Evolutionary conservation across 2,329 filamentous ascomycete genomes (phyloP).

Genomic region (Paecilomyces niveus): DNA sequence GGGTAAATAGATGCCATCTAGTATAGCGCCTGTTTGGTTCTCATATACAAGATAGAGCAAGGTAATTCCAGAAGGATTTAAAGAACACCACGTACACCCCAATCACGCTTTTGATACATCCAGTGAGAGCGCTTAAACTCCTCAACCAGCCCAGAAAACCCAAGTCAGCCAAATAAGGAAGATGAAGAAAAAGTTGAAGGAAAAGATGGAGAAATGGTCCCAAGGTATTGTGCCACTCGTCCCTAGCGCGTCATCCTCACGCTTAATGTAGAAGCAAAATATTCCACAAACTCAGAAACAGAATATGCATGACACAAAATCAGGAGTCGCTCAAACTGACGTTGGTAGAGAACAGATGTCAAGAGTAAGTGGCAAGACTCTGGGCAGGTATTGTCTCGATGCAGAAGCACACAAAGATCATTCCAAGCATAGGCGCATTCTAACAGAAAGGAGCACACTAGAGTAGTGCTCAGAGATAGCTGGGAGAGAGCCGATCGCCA

Average conservation of each 20-base stretch:
- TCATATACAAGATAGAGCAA: conserved; percentile 3
- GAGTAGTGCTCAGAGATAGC: not conserved
- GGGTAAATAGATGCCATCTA: not conserved
- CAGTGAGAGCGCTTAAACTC: conserved; percentile 6
- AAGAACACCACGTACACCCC: conserved; percentile 1
- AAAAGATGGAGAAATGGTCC: not conserved
- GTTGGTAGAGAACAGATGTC: not conserved
- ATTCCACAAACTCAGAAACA: not conserved
- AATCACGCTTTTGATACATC: conserved; percentile 10
- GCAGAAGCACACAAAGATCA: not conserved
- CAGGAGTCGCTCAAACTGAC: not conserved
- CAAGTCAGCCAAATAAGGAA: not conserved
- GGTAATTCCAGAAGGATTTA: conserved; percentile 2
- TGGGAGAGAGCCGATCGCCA: not conserved
- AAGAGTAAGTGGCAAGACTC: no score
- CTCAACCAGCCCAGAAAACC: conserved; percentile 4
- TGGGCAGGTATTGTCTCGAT: not conserved
- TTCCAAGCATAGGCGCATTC: no score
- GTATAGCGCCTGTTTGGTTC: not conserved
- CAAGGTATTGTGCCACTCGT: not conserved
- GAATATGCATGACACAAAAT: not conserved
- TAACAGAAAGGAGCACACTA: not conserved
- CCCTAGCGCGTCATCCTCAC: not conserved
- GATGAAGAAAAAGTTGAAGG: not conserved
- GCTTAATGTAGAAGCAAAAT: not conserved